A percentile compares a stretch with the other conserved stretches of the same genome.
These are phyloP conservation scores for Phytophthora constricta DNA, from an alignment of 352 stramenopile genomes.

Conservation along the genomic window DNA sequence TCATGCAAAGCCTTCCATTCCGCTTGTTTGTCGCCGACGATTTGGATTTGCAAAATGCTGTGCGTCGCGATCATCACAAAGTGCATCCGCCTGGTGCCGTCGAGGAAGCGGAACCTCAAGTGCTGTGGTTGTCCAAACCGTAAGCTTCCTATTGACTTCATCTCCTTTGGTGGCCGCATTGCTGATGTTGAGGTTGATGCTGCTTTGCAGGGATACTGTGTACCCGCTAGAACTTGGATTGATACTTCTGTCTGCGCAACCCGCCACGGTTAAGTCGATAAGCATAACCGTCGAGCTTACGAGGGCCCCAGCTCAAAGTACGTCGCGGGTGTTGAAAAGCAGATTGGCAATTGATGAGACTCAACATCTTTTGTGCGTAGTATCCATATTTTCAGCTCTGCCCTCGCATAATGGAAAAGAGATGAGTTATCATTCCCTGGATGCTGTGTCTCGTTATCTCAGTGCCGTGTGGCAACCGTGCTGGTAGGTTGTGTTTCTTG, in stretches of 20 bases:
- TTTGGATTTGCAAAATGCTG: constrained; percentile 25
- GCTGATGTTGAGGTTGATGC: background rate
- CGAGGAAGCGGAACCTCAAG: constrained; percentile 10
- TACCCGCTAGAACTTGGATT: constrained; percentile 42
- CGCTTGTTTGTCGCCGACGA: constrained; percentile 30
- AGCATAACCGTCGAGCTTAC: constrained; percentile 6
- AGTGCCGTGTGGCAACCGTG: constrained; percentile 33
- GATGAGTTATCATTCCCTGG: constrained; percentile 2
- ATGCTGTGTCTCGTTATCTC: constrained; percentile 44
- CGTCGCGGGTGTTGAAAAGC: constrained; percentile 1
- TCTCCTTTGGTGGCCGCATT: background rate
- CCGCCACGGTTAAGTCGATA: constrained; percentile 17
- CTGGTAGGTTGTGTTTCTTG: constrained; percentile 21
- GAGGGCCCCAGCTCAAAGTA: constrained; percentile 23
- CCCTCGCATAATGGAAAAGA: background rate
- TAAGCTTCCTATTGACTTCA: constrained; percentile 16
- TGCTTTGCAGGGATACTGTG: constrained; percentile 8
- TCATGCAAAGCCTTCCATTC: constrained; percentile 36
- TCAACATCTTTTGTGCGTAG: too few species aligned
- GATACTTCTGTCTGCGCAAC: constrained; percentile 33
- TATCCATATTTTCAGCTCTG: constrained; percentile 31
- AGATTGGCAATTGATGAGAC: background rate
- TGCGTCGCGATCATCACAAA: constrained; percentile 3
- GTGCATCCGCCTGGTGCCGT: constrained; percentile 22
- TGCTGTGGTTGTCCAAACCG: constrained; percentile 31